Base-by-base conservation (phyloP, 2,329 filamentous ascomycete genomes). In the Karstenula rhodostoma region DNA sequence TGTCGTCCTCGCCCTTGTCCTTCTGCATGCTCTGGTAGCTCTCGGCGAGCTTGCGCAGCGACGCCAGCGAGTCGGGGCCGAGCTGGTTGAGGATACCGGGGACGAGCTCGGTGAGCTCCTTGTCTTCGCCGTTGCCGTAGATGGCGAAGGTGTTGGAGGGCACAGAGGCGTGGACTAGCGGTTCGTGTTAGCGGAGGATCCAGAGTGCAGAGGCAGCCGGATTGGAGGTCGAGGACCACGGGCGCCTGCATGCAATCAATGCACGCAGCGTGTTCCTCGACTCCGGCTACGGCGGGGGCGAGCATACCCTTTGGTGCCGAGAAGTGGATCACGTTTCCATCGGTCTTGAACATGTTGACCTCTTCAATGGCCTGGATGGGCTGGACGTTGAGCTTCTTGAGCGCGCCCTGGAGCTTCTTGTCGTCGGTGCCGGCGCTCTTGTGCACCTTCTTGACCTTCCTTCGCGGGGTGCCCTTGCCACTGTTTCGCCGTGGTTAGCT, bases 331-430 rank as follows among this genome's bases (percentile, higher is more conserved):
- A 99, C 95, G 83, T 99, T 99, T 82, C 95, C 95, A 81, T 99
- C 95, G 80, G 92, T 91, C 91, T 99, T 99, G 90, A 99, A 99
- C 95, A 99, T 99, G 90, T 99, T 99, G 82, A 99, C 95, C 87
- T 99, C 95, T 89, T 99, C 95, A 77, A 99, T 99, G 71, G 92
- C 93, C 86, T 96, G 94, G 84, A 99, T 98, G 77, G 95, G 95
- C 89, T 99, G 95, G 62, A 96, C 94, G 84, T 98, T 98, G 82
- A 99, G 89, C 91, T 99, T 99, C 92, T 99, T 99, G 72, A 99
- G 88, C 66, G 93, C 86, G 65, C 90, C 89, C 86, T 99, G 95
- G 69, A 99, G 92, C 89, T 99, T 99, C 92, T 97, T 98, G 90
- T 99, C 95, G 81, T 99, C 95, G 82, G 92, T 93, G 80, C 91